Evolutionary conservation across 2,329 filamentous ascomycete species (phyloP), one percentile per base, ranked within the genome.

Genomic region (Geosmithia putterillii): DNA sequence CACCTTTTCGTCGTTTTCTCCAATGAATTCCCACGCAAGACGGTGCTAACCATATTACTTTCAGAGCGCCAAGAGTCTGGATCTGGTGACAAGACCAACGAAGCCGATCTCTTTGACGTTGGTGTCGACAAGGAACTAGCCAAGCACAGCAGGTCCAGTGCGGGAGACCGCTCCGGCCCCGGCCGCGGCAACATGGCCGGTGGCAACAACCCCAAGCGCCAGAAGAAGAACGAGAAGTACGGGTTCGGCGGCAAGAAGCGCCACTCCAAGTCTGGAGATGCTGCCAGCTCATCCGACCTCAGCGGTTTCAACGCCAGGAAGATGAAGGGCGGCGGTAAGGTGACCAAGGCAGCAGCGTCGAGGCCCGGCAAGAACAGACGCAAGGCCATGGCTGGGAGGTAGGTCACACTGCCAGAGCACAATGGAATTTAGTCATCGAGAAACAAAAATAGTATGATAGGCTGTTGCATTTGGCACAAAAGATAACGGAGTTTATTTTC

Each of bases 241-340:
- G 92, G 92, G 20, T 95, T 90, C 57, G 92, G 92, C 47, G 92
- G 92, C 54, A 95, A 95, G 79, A 98, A 98, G 74, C 74, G 83
- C 44, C 81, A 88, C 60, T 66, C 74, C 45, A 98, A 98, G 77
- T 95, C 88, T 47, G 87, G 87, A 52, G 89, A 95, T 63, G 88
- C 89, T 41, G 59, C 74, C 48, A 94, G 86, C 50, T 88, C 81
- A 40, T 82, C 78, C 47, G 92, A 98, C 61, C 66, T 94, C 52
- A 78, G 78, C 48, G 79, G 76, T 1, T 96, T 94, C 68, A 88
- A 82, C 44, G 74, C 73, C 34, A 87, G 82, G 71, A 84, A 55
- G 66, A 95, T 95, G 86, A 95, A 94, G 73, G 72, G 67, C 15
- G 57, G 60, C 17, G 53, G 58, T 20, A 61, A 56, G 51, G 50